Conservation (phyloP, 2,329 filamentous ascomycete species). For the Emergomyces africanus region DNA sequence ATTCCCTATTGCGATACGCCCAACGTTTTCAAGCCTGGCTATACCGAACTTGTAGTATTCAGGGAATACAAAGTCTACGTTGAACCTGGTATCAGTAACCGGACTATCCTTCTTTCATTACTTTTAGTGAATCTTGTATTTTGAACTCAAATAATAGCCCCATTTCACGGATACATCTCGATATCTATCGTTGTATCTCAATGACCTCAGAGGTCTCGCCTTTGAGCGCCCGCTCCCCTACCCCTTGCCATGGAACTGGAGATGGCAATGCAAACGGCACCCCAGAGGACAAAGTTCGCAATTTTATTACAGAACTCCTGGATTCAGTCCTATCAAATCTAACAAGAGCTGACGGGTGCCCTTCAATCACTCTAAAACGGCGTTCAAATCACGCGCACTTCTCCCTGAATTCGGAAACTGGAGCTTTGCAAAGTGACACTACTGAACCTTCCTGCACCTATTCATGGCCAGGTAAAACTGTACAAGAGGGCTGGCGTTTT, state of each 20-base stretch:
- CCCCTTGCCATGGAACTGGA: neutral
- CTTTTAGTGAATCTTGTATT: neutral
- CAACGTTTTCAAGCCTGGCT: too few species aligned
- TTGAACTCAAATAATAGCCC: neutral
- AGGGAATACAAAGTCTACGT: neutral
- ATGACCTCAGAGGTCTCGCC: neutral
- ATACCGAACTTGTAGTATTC: neutral
- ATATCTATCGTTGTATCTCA: neutral
- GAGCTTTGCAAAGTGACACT: conserved; percentile 16
- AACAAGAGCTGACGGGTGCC: conserved; percentile 15
- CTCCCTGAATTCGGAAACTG: conserved; percentile 18
- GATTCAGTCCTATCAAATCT: conserved; percentile 16
- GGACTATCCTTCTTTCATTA: neutral
- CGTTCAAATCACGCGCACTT: conserved; percentile 13
- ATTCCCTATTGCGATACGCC: neutral
- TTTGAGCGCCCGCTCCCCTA: neutral
- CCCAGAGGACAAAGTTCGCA: conserved; percentile 13
- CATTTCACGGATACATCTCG: neutral
- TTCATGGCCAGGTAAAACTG: conserved; percentile 43
- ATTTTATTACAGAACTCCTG: conserved; percentile 20
- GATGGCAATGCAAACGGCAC: neutral
- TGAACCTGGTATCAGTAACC: neutral
- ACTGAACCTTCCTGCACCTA: conserved; percentile 20
- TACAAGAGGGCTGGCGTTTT: conserved; percentile 47
- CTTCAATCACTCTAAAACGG: conserved; percentile 16